Evolutionary conservation across 208 protist species (phyloP).

Genomic region (Acanthamoeba royreba): DNA sequence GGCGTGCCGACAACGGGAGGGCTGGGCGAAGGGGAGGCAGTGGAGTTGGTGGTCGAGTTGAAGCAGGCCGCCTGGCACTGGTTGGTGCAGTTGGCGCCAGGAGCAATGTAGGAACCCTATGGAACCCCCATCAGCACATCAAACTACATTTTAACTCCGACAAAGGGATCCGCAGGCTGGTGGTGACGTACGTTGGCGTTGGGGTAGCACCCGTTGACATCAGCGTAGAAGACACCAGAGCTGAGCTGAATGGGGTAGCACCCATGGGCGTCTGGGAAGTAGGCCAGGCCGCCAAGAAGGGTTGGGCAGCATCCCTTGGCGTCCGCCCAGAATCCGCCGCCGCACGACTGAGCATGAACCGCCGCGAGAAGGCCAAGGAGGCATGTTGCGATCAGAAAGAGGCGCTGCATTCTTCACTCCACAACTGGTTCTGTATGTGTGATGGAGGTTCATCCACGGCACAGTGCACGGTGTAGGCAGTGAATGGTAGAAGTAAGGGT

Average conservation of each 20-base stretch:
- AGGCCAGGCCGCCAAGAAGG: not conserved
- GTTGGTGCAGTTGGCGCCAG: not conserved
- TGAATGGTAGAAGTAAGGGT: too few species aligned
- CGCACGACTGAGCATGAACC: not conserved
- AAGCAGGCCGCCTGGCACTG: not conserved
- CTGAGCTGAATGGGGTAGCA: not conserved
- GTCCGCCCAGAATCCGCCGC: not conserved
- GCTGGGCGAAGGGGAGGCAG: not conserved
- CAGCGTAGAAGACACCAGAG: not conserved
- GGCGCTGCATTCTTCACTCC: not conserved
- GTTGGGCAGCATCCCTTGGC: not conserved
- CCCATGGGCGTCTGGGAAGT: not conserved
- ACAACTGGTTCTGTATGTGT: not conserved
- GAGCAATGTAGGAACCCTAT: not conserved
- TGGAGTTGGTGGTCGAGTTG: not conserved
- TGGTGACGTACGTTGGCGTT: not conserved
- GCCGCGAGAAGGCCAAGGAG: not conserved
- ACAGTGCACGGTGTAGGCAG: too few species aligned
- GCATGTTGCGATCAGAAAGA: not conserved
- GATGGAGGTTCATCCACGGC: not conserved
- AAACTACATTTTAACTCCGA: not conserved
- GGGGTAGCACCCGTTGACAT: not conserved
- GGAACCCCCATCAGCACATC: not conserved
- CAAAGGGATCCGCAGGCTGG: not conserved
- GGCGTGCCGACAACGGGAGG: not conserved